Percentiles rank a stretch among this genome's conserved stretches.
Evolutionary conservation across 257 asterid species (phyloP).

Genomic region (Primulina tabacum): DNA sequence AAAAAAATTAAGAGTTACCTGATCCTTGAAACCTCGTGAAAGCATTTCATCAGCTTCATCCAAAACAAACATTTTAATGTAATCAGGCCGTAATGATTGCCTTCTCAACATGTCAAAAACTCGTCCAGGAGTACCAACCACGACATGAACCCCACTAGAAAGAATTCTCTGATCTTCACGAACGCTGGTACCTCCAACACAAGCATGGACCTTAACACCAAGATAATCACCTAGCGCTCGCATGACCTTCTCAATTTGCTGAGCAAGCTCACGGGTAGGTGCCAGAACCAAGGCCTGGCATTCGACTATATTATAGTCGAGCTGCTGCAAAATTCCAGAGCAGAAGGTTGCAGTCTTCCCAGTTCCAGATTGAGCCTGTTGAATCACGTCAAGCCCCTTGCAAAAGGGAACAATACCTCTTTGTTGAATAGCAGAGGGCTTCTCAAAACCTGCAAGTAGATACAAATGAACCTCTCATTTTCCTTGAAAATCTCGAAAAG

Average conservation of each 20-base stretch:
- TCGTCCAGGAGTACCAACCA: constrained; percentile 63
- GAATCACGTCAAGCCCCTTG: constrained; percentile 59
- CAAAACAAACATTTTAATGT: constrained; percentile 59
- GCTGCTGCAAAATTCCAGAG: constrained; percentile 59
- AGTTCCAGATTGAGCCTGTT: constrained; percentile 61
- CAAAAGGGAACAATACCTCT: constrained; percentile 60
- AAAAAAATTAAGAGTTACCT: constrained; percentile 28
- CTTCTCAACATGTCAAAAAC: constrained; percentile 57
- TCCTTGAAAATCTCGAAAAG: background rate
- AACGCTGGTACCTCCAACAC: constrained; percentile 60
- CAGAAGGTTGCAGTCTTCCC: constrained; percentile 68
- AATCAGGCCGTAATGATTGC: constrained; percentile 53
- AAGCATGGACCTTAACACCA: constrained; percentile 58
- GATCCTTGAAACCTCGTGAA: constrained; percentile 60
- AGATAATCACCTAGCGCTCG: constrained; percentile 58
- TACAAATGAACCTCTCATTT: constrained; percentile 4
- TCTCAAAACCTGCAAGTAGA: constrained; percentile 50
- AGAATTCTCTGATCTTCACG: constrained; percentile 63
- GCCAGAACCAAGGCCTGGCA: constrained; percentile 63
- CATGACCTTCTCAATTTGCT: constrained; percentile 64
- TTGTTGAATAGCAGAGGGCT: constrained; percentile 63
- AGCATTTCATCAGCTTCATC: constrained; percentile 69
- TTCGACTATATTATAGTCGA: constrained; percentile 43
- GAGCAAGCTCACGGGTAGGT: constrained; percentile 63
- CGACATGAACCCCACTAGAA: constrained; percentile 57